A percentile compares a stretch with the other conserved stretches of the same genome.
Evolutionary conservation across 179 eudicot genomes (phyloP).

Genomic region (Gypsophila paniculata): DNA sequence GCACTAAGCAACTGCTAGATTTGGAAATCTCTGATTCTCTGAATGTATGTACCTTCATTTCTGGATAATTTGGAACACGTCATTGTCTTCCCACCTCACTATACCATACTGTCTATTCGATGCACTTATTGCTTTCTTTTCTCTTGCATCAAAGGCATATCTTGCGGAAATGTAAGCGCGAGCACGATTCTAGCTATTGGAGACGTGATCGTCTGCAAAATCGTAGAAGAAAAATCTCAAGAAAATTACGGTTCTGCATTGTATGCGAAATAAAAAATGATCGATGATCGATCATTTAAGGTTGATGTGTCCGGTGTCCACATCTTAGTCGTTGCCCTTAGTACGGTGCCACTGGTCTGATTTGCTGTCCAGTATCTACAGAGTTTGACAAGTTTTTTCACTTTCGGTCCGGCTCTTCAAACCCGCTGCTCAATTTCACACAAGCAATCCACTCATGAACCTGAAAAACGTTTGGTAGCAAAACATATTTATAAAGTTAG

Average conservation of each 20-base stretch:
- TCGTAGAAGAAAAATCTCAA: neutral
- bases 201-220: neutral
- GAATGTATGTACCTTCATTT: slow-evolving; percentile 18
- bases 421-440: too few relatives aligned
- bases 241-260: too few relatives aligned
- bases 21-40: slow-evolving; percentile 8
- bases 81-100: slow-evolving; percentile 22
- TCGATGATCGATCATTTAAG: too few relatives aligned
- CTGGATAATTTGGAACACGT: slow-evolving; percentile 20
- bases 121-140: neutral
- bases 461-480: neutral
- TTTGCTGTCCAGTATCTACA: too few relatives aligned
- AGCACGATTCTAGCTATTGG: too few relatives aligned
- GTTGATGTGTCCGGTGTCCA: too few relatives aligned
- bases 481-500: neutral
- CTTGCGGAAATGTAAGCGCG: slow-evolving; percentile 1
- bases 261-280: too few relatives aligned
- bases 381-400: too few relatives aligned
- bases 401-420: too few relatives aligned
- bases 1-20: slow-evolving; percentile 5
- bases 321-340: too few relatives aligned
- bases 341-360: too few relatives aligned
- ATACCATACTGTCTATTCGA: slow-evolving; percentile 5
- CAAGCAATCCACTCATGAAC: too few relatives aligned
- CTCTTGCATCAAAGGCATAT: neutral